phyloP scores from a whole-genome alignment of 495 filamentous ascomycete species.

The Aspergillus bridgeri region DNA sequence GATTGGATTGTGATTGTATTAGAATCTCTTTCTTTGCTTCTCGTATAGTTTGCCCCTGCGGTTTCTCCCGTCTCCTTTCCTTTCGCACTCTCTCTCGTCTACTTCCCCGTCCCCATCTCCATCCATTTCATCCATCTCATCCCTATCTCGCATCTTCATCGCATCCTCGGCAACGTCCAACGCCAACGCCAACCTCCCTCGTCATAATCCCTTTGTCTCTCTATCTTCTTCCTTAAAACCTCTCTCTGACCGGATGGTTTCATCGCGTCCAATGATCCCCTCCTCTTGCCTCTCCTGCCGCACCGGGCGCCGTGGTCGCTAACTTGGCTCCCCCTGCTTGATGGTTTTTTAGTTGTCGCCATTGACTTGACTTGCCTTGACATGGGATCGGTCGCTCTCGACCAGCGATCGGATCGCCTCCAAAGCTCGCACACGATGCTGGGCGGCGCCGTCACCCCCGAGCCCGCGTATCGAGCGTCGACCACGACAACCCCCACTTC shows the following conservation, averaged over 20 bases:
- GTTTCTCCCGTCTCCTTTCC: neutral
- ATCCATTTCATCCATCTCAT: constrained; percentile 1
- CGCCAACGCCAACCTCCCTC: too few relatives aligned
- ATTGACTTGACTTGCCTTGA: constrained; percentile 15
- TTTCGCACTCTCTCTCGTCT: constrained; percentile 1
- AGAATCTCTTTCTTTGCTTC: too few relatives aligned
- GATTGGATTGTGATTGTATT: neutral
- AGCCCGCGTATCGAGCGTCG: constrained; percentile 39
- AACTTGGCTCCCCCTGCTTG: constrained; percentile 12
- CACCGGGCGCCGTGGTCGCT: constrained; percentile 11
- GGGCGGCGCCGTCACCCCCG: constrained; percentile 41
- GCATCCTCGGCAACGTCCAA: constrained; percentile 11
- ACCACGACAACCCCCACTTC: constrained; percentile 41
- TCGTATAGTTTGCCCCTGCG: neutral
- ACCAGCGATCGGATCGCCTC: constrained; percentile 44
- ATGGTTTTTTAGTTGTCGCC: constrained; percentile 9
- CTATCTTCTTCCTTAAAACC: constrained; percentile 10
- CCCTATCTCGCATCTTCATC: constrained; percentile 6
- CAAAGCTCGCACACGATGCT: constrained; percentile 49
- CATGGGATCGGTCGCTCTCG: constrained; percentile 47
- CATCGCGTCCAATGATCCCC: constrained; percentile 13
- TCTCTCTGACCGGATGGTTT: neutral
- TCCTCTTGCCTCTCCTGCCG: constrained; percentile 13
- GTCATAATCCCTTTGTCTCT: too few relatives aligned
- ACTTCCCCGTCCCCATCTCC: constrained; percentile 6